Evolutionary conservation across 225 moss, liverwort and hornwort genomes (phyloP), one percentile per base, ranked within the genome.

Genomic region (Climacium dendroides): DNA sequence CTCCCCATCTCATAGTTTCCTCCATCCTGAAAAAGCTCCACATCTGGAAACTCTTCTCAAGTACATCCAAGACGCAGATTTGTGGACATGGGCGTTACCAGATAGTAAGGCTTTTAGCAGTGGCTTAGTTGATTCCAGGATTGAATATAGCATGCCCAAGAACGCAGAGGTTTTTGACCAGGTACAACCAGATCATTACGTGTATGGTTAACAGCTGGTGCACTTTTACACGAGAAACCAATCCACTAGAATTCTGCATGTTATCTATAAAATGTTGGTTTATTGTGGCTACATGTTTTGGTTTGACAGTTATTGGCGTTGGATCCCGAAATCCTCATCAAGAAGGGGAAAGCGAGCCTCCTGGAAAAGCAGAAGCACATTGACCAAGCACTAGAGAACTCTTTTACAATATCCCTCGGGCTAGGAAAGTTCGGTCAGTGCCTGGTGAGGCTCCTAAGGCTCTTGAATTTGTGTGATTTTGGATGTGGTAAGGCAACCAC

Each of bases 21-120:
- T 83, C 35, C 64, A 53, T 45, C 71, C 79, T 84, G 88, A 81
- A 50, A 74, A 88, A 85, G 55, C 75, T 93, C 41, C 75, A 78
- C 91, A 80, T 39, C 80, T 97, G 83, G 91, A 92, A 88, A 81
- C 88, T 72, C 94, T 96, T 14, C 95, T 95, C 88, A 94, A 93
- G 89, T 96, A 97, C 88, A 91, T 97, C 79, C 94, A 97, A 89
- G 97, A 97, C 87, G 96, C 87, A 74, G 96, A 97, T 93, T 89
- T 97, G 65, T 97, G 96, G 96, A 92, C 88, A 43, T 95, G 97
- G 95, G 90, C 82, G 71, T 94, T 97, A 83, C 88, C 94, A 83
- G 92, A 95, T 60, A 96, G 97, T 85, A 96, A 96, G 89, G 90
- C 96, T 35, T 96, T 96, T 74, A 96, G 93, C 87, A 97, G 97